These are phyloP conservation scores for Dryas alaskensis DNA, from an alignment of 306 rosid species.

Conservation along the genomic window DNA sequence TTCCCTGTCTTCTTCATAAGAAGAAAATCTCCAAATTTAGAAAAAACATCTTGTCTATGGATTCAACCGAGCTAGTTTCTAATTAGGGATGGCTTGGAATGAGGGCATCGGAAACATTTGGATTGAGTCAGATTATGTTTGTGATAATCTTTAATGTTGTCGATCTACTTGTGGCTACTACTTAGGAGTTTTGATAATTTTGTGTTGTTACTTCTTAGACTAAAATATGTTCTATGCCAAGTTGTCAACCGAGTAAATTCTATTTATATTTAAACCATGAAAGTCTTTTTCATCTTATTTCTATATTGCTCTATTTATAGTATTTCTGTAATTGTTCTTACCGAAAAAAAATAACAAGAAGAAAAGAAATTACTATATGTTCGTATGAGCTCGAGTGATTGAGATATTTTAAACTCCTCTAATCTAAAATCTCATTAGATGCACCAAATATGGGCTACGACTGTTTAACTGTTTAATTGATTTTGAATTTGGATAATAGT, in stretches of 20 bases:
- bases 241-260: not conserved
- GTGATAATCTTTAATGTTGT: slow-evolving; percentile 31
- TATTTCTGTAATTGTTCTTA: not conserved
- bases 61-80: too few species aligned
- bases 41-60: too few species aligned
- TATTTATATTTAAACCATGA: not conserved
- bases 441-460: too few species aligned
- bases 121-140: not conserved
- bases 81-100: too few species aligned
- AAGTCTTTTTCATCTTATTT: not conserved
- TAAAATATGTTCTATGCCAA: not conserved
- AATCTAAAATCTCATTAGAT: too few species aligned
- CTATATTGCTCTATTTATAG: not conserved
- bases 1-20: too few species aligned
- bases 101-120: too few species aligned
- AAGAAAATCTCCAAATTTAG: too few species aligned
- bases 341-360: not conserved
- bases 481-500: too few species aligned
- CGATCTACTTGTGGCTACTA: not conserved
- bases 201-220: not conserved
- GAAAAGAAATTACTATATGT: not conserved
- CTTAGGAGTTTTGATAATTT: not conserved
- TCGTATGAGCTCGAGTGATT: not conserved
- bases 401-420: too few species aligned
- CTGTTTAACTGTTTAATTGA: too few species aligned